Percentiles rank a stretch among this genome's conserved stretches.
These are phyloP conservation scores for Erodium maritimum DNA, from an alignment of 345 rosid genomes.

Conservation along the genomic window DNA sequence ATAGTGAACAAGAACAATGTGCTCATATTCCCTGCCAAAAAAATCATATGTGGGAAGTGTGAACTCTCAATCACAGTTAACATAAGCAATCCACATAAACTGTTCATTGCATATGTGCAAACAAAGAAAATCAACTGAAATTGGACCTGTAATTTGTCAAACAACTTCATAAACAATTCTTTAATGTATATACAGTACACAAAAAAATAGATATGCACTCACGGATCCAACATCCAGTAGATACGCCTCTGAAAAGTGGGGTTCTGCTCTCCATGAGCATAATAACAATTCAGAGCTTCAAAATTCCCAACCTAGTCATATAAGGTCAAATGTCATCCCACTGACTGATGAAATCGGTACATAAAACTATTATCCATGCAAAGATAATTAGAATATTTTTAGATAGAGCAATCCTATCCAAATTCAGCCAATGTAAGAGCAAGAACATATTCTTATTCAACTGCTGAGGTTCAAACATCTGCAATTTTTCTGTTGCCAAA, in stretches of 20 bases:
- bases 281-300: constrained; percentile 83
- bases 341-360: background rate
- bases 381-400: background rate
- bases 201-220: constrained; percentile 24
- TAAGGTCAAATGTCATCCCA: constrained; percentile 10
- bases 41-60: constrained; percentile 3
- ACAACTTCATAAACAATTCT: background rate
- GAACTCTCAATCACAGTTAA: background rate
- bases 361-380: background rate
- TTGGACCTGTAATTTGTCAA: too few relatives aligned
- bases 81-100: background rate
- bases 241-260: constrained; percentile 80
- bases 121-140: background rate
- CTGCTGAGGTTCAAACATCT: background rate
- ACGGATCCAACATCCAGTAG: constrained; percentile 97
- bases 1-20: constrained; percentile 92
- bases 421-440: background rate
- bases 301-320: constrained; percentile 70
- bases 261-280: constrained; percentile 84
- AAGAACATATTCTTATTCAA: background rate
- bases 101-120: background rate
- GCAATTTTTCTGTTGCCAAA: background rate
- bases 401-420: too few relatives aligned
- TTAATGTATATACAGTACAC: background rate
- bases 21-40: constrained; percentile 54